Evolutionary conservation across 2,329 filamentous ascomycete genomes (phyloP).

Genomic region (Fusarium palustre): DNA sequence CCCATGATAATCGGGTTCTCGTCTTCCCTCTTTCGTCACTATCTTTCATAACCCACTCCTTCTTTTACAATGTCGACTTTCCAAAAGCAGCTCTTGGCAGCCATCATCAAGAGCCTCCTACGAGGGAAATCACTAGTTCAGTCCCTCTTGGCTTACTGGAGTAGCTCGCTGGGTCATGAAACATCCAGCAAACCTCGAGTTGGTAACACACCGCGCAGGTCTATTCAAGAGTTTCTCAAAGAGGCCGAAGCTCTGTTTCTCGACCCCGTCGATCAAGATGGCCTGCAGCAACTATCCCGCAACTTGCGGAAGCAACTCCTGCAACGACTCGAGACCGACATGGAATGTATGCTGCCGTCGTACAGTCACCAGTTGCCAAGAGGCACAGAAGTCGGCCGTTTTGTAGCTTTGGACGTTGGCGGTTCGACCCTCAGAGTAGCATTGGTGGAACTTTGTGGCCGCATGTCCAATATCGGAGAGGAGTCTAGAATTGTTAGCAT

Average conservation of each 20-base stretch:
- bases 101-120: constrained; percentile 67
- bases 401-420: constrained; percentile 74
- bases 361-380: constrained; percentile 73
- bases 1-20: constrained; percentile 35
- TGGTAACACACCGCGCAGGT: constrained; percentile 43
- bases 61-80: constrained; percentile 68
- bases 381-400: constrained; percentile 70
- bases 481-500: constrained; percentile 66
- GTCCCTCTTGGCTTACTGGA: constrained; percentile 67
- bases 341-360: constrained; percentile 73
- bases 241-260: constrained; percentile 67
- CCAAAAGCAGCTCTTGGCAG: constrained; percentile 65
- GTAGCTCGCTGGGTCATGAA: constrained; percentile 55
- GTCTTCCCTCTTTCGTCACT: constrained; percentile 20
- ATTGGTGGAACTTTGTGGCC: constrained; percentile 68
- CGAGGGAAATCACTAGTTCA: constrained; percentile 70
- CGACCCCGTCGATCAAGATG: constrained; percentile 59
- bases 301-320: constrained; percentile 67
- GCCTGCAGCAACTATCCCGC: constrained; percentile 60
- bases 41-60: constrained; percentile 57
- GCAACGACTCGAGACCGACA: constrained; percentile 63
- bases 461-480: constrained; percentile 51
- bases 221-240: constrained; percentile 64
- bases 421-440: constrained; percentile 75
- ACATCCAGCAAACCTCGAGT: constrained; percentile 40